Evolutionary conservation across 2,329 filamentous ascomycete species (phyloP).

Genomic region (Alternaria novae-zelandiae): DNA sequence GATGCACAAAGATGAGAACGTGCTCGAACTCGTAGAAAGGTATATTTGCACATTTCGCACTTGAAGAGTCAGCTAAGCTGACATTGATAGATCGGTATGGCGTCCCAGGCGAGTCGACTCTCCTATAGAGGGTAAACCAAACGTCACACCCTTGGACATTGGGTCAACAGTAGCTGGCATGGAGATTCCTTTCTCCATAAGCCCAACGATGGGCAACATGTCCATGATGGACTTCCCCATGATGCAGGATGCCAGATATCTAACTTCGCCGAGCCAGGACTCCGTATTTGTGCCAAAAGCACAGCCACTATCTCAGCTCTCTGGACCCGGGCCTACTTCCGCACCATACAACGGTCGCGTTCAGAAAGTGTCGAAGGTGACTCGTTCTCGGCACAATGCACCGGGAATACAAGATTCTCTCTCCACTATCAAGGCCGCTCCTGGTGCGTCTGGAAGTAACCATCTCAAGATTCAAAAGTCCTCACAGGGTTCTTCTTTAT

Average conservation of each 20-base stretch:
- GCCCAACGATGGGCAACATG: constrained; percentile 17
- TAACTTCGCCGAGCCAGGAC: constrained; percentile 20
- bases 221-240: constrained; percentile 27
- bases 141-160: constrained; percentile 37
- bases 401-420: neutral
- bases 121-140: constrained; percentile 12
- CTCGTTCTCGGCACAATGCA: neutral
- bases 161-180: constrained; percentile 38
- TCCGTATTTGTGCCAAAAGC: neutral
- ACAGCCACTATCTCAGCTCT: neutral
- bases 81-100: constrained; percentile 32
- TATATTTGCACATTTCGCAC: constrained; percentile 30
- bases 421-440: neutral
- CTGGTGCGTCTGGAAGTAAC: neutral
- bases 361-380: constrained; percentile 9
- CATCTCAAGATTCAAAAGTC: neutral
- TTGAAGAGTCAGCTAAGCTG: constrained; percentile 16
- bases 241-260: constrained; percentile 27
- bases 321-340: neutral
- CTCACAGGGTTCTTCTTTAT: neutral
- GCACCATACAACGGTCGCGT: neutral
- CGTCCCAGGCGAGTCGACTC: constrained; percentile 5
- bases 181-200: constrained; percentile 24
- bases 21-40: constrained; percentile 55
- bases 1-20: constrained; percentile 64